Base-by-base conservation (phyloP, 495 filamentous ascomycete species). In the Margaritispora aquatica region DNA sequence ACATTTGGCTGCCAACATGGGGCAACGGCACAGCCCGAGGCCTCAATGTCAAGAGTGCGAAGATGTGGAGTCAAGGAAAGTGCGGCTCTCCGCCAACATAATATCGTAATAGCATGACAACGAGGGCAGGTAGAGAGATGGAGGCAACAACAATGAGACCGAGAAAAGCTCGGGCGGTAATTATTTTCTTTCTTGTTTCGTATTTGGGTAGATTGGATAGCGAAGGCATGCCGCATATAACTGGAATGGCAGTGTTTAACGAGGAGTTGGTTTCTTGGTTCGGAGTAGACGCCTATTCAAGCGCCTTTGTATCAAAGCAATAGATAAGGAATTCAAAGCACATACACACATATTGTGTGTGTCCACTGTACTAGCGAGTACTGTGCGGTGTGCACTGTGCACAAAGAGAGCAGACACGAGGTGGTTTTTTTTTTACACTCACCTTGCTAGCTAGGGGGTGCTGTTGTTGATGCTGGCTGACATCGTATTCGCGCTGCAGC, bases 1-100 rank as follows among this genome's bases (percentile, higher is more conserved):
- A 77, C 29, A 73, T 83, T 58, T 88, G 85, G 85, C 68, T 75
- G 41, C 81, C 84, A 0, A 85, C 86, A 1, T 88, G 85, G 85
- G 70, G 78, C 23, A 29, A 54, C 26, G 68, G 66, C 34, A 67
- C 79, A 34, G 62, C 66, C 7, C 75, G 80, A 0, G 71, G 76
- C 55, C 82, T 88, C 81, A 70, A 75, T 11, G 74, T 88, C 57
- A 77, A 80, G 61, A 80, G 73, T 55, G 86, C 87, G 11, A 85
- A 79, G 66, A 70, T 70, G 68, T 70, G 68, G 68, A 55, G 52
- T 21, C 24, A 59, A 59, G 62, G 60, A 55, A 62, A 26, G 48
- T 70, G 26, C 36, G 47, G 47, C 21, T 50, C 47, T 24, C 8
- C 38, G 3, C 15, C 7, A 44, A 44, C 38, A 44, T 44, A 44